phyloP scores from a whole-genome alignment of 148 eudicot genomes.

The Polygonum aviculare region DNA sequence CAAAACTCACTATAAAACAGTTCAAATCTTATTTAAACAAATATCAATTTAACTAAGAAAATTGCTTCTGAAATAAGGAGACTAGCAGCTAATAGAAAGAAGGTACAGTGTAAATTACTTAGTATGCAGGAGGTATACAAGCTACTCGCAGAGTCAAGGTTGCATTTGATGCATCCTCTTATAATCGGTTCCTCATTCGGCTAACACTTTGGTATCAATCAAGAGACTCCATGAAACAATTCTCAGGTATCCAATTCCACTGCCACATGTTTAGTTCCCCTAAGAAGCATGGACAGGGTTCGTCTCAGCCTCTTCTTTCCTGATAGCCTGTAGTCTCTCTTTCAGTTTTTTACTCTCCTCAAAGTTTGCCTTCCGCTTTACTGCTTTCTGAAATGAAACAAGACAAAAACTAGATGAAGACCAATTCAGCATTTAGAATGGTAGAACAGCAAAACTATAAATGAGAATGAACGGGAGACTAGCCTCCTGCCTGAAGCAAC shows the following conservation, averaged over 20 bases:
- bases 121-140: not conserved
- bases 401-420: not conserved
- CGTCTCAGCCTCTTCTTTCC: conserved; percentile 47
- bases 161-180: not conserved
- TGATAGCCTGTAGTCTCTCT: conserved; percentile 63
- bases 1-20: too few relatives aligned
- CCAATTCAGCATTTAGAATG: not conserved
- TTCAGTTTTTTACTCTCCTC: conserved; percentile 83
- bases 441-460: not conserved
- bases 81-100: not conserved
- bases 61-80: not conserved
- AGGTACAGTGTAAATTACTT: not conserved
- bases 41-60: too few relatives aligned
- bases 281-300: conserved; percentile 11
- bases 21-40: too few relatives aligned
- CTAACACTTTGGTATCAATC: not conserved
- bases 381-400: conserved; percentile 53
- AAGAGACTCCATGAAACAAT: not conserved
- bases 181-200: not conserved
- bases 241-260: not conserved
- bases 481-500: conserved; percentile 87
- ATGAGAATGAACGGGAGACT: conserved; percentile 11
- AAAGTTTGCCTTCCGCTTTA: conserved; percentile 85
- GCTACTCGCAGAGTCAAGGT: not conserved
- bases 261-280: not conserved